Conservation (phyloP, 1,284 basidiomycete genomes). For the Neonothopanus nambi region DNA sequence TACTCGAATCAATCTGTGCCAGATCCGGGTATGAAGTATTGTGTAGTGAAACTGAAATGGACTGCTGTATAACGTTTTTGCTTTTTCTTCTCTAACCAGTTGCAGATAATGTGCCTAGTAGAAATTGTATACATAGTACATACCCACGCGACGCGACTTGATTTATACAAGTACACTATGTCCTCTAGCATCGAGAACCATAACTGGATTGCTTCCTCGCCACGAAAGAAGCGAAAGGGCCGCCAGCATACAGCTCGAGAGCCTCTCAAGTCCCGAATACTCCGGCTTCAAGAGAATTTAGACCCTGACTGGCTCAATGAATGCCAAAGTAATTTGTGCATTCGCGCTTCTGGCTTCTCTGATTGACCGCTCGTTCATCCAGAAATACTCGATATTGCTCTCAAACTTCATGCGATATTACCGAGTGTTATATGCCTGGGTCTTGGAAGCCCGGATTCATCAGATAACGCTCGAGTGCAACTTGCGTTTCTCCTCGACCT, state of each 20-base stretch:
- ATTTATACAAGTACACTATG: too few species aligned
- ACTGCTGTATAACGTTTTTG: background rate
- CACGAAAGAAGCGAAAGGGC: background rate
- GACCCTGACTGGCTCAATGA: slow-evolving; percentile 1
- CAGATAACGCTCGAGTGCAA: slow-evolving; percentile 62
- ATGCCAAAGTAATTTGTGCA: background rate
- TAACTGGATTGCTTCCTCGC: background rate
- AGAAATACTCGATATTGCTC: background rate
- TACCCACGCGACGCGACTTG: too few species aligned
- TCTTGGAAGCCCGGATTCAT: slow-evolving; percentile 64
- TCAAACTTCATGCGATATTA: background rate
- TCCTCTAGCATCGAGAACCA: background rate
- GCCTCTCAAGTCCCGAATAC: background rate
- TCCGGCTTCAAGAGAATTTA: background rate
- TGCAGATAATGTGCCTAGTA: too few species aligned
- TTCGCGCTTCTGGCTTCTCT: background rate
- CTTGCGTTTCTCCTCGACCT: slow-evolving; percentile 62
- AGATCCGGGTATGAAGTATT: slow-evolving; percentile 11
- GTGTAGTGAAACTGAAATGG: slow-evolving; percentile 7
- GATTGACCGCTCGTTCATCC: too few species aligned
- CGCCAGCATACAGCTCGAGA: background rate
- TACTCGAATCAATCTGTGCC: background rate
- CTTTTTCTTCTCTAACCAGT: too few species aligned
- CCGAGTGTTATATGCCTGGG: slow-evolving; percentile 55
- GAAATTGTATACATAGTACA: too few species aligned